A percentile compares a stretch with the other conserved stretches of the same genome.
These are phyloP conservation scores for Beauveria sp. DNA, from an alignment of 2,329 filamentous ascomycete genomes.

Conservation along the genomic window DNA sequence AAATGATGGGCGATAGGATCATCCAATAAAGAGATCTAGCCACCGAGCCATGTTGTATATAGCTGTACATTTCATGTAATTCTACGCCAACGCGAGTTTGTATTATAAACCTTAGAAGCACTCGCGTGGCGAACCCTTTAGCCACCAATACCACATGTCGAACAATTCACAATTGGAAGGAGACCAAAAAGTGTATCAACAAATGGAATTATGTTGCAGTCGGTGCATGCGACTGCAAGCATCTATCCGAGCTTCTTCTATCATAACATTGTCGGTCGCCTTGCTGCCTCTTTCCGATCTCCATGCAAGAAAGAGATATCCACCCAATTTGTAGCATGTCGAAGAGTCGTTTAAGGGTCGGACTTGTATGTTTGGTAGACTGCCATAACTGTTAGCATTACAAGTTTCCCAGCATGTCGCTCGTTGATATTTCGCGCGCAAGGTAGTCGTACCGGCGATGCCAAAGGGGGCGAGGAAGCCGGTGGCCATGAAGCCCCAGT, in stretches of 20 bases:
- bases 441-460: slow-evolving; percentile 44
- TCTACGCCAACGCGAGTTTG: slow-evolving; percentile 12
- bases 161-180: neutral
- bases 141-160: neutral
- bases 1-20: neutral
- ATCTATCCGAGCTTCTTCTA: slow-evolving; percentile 12
- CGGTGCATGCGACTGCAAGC: slow-evolving; percentile 9
- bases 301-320: neutral
- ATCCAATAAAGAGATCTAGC: neutral
- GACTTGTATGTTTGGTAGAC: slow-evolving; percentile 41
- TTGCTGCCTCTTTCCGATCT: neutral
- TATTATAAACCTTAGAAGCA: neutral
- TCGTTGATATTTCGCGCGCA: neutral
- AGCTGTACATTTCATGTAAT: slow-evolving; percentile 2
- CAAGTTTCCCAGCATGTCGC: neutral
- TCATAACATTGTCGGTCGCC: slow-evolving; percentile 4
- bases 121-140: neutral
- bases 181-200: neutral
- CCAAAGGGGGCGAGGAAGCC: slow-evolving; percentile 57
- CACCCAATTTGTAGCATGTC: neutral
- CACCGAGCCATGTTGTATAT: neutral
- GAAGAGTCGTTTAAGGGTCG: slow-evolving; percentile 23
- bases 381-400: slow-evolving; percentile 23
- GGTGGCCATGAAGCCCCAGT: slow-evolving; percentile 61
- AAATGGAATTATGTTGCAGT: slow-evolving; percentile 14